Percentiles rank a stretch among this genome's conserved stretches.
Evolutionary conservation across 129 eudicot genomes (phyloP).

Genomic region (Apium graveolens): DNA sequence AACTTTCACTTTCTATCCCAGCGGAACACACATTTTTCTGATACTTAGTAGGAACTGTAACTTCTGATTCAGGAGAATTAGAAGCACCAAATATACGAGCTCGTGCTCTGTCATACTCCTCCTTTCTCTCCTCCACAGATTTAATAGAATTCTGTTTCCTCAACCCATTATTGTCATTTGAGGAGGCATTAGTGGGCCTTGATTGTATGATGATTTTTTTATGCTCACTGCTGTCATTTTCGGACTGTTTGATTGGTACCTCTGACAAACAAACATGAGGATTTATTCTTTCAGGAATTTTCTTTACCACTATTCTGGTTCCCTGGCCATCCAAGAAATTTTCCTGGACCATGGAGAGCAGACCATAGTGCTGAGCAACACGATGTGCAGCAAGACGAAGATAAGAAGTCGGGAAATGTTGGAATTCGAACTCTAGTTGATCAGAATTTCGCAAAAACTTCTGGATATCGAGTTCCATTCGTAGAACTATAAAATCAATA

Average conservation of each 20-base stretch:
- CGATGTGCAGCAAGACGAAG: constrained; percentile 98
- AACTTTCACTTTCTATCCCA: constrained; percentile 37
- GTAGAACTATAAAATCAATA: constrained; percentile 40
- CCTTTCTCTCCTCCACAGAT: constrained; percentile 90
- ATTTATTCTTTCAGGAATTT: constrained; percentile 40
- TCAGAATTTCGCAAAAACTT: constrained; percentile 53
- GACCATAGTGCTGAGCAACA: constrained; percentile 93
- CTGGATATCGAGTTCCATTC: constrained; percentile 96
- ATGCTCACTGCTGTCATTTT: constrained; percentile 50
- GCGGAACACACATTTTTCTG: constrained; percentile 27
- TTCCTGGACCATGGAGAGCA: constrained; percentile 74
- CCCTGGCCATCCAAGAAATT: constrained; percentile 57
- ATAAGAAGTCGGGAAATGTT: constrained; percentile 85
- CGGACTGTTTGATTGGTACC: constrained; percentile 56
- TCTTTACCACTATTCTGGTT: constrained; percentile 55
- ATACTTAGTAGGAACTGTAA: constrained; percentile 15
- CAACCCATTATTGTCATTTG: constrained; percentile 32
- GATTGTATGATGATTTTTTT: constrained; percentile 62
- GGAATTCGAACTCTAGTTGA: constrained; percentile 75
- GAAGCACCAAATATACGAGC: constrained; percentile 81
- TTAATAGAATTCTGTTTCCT: constrained; percentile 44
- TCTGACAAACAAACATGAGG: constrained; percentile 68
- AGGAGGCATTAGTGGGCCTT: constrained; percentile 45
- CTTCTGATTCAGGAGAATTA: constrained; percentile 46
- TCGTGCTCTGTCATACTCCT: constrained; percentile 86